These are phyloP conservation scores for Cystoisospora suis DNA, from an alignment of 169 alveolate genomes.

Conservation along the genomic window DNA sequence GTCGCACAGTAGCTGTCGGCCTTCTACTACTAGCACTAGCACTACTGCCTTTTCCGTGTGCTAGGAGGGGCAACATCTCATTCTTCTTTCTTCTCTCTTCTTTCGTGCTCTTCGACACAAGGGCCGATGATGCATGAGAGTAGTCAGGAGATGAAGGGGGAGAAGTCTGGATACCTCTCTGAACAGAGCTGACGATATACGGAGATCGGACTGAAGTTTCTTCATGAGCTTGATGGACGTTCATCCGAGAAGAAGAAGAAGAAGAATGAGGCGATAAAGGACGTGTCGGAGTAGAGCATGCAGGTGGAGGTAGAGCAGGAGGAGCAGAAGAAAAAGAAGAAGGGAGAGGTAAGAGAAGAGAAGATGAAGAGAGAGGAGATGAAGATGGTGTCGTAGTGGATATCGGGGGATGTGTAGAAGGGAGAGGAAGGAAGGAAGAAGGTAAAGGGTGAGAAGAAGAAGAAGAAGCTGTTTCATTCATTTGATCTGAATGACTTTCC, in stretches of 20 bases:
- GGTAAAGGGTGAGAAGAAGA: background rate
- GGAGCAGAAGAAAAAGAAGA: background rate
- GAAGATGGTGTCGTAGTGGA: too few species aligned
- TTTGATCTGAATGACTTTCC: background rate
- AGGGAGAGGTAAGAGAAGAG: background rate
- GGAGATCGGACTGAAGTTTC: background rate
- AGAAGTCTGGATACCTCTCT: constrained; percentile 59
- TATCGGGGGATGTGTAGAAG: too few species aligned
- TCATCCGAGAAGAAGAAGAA: background rate
- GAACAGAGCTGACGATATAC: background rate
- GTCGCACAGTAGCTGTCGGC: background rate
- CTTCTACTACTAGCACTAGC: background rate
- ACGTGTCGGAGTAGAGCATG: background rate
- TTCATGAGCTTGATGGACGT: background rate
- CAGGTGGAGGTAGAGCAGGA: background rate
- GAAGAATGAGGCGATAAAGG: background rate
- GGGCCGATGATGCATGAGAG: background rate
- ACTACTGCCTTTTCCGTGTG: background rate
- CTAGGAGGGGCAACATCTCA: background rate
- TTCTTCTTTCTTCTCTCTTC: background rate
- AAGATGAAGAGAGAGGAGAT: background rate
- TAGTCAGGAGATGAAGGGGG: constrained; percentile 21
- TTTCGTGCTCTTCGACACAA: background rate
- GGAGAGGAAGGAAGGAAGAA: too few species aligned
- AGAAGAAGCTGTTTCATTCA: background rate